Base-by-base conservation (phyloP, 306 rosid species). In the Trifolium pratense region DNA sequence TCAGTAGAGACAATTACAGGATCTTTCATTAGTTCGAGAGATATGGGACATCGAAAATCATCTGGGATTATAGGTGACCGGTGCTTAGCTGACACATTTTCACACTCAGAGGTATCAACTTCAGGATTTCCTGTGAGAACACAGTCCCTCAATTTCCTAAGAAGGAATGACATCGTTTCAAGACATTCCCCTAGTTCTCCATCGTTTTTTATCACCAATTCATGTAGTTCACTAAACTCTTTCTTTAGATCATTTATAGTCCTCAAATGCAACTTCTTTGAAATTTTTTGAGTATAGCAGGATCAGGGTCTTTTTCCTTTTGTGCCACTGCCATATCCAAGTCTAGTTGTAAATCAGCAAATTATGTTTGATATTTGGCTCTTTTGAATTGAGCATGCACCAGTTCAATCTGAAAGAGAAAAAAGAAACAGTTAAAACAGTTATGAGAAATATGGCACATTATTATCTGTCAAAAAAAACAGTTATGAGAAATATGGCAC, bases 1-100 rank as follows among this genome's bases (percentile, higher is more conserved):
- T 97, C 97, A 17, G 97, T 95, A 52, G 99, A 90, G 75, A 95
- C 93, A 65, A 91, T 90, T 16, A 95, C 99, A 12, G 97, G 99
- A 84, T 95, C 97, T 83, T 87, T 90, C 99, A 95, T 91, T 68
- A 91, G 75, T 76, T 95, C 97, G 53, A 95, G 96, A 73, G 99
- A 95, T 78, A 95, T 88, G 5, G 99, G 99, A 81, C 99, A 95
- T 71, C 97, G 80, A 73, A 95, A 95, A 84, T 95, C 99, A 76
- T 94, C 97, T 4, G 99, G 99, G 71, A 94, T 94, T 56, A 94
- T 88, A 2, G 99, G 99, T 79, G 97, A 94, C 76, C 89, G 86
- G 87, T 94, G 99, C 84, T 87, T 88, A 52, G 86, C 75, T 26
- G 74, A 68, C 72, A 64, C 72, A 66, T 86, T 87, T 62, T 88